Evolutionary conservation across 1,139 yeast genomes (phyloP), one percentile per base, ranked within the genome.

Genomic region (Suhomyces terraborum): DNA sequence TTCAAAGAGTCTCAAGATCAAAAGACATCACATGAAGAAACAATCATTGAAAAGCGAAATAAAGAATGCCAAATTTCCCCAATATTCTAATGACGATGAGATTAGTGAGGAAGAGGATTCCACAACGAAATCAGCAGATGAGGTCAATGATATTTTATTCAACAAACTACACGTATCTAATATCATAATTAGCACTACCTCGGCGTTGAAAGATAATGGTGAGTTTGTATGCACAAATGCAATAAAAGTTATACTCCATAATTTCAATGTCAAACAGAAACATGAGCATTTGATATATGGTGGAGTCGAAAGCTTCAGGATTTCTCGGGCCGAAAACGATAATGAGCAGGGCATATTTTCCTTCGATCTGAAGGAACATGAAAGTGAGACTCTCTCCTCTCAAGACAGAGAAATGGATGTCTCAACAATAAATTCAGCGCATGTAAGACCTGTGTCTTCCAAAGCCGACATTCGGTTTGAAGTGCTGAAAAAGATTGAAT

Each of bases 391-490:
- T 3, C 12, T 10, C 2, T 21, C 35, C 3, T 6, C 36, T 1
- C 25, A 2, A n/a, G 16, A 13, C 5, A n/a, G 12, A 12, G 16
- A 19, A 12, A 18, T 10, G 12, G 24, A 20, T 12, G 8, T 5
- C 13, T 12, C 27, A 3, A 12, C 22, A 6, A 12, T 24, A 19
- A 8, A 10, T 13, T n/a, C 32, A 12, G 10, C 32, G 3, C 32
- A 30, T 12, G 6, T 24, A 8, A 35, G 29, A n/a, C 38, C 45
- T 8, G 20, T 27, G 2, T 34, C 41, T 7, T 39, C 59, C 0
- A 70, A 69, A 35, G 74, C 77, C 4, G 86, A 80, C 49, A 42
- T 80, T 1, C 56, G 82, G 18, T 77, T 80, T 52, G 85, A 81
- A 50, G 47, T 71, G n/a, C 67, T 69, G 38, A 51, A 58, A 17